Evolutionary conservation across 106 monocot species (phyloP), one percentile per base, ranked within the genome.

Genomic region (Xerophyta viscosa): DNA sequence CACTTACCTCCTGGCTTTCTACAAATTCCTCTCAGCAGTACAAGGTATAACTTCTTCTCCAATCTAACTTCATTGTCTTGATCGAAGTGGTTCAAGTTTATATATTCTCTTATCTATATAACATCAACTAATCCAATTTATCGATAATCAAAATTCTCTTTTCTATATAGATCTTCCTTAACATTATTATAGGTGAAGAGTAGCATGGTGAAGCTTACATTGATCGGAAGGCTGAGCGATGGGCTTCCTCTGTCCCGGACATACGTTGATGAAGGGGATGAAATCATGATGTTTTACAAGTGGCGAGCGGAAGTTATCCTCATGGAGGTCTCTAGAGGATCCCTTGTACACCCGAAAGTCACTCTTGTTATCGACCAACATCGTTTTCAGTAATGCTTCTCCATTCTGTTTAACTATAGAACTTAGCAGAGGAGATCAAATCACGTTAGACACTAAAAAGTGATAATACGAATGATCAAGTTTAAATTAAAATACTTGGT

Each of bases 171-270:
- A 20, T 23, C 24, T 48, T 48, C 48, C 20, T 48, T 11, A 5
- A 3, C 21, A 3, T 48, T 24, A 19, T 24, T 20, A 48, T 48
- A 48, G 24, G 48, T 11, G 22, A 5, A 20, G 20, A 11, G 11
- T 21, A 23, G 22, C 24, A 51, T 51, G 51, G 51, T 51, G 14
- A 51, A 51, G 13, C 14, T 51, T 24, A 51, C 51, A 5, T 26
- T 51, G 25, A 51, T 51, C 2, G 51, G 51, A 15, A 51, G 51
- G 51, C 27, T 28, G 13, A 51, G 3, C 14, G 51, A 51, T 51
- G 51, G 51, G 11, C 9, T 28, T 2, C 51, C 51, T 27, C 13
- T 51, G 15, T 6, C 51, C 17, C 24, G 27, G 27, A 51, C 51
- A 24, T 51, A 51, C 51, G 6, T 51, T 12, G 24, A 51, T 51